Conservation (phyloP, 192 early-diverging fungal genomes). For the Coemansia sp. region DNA sequence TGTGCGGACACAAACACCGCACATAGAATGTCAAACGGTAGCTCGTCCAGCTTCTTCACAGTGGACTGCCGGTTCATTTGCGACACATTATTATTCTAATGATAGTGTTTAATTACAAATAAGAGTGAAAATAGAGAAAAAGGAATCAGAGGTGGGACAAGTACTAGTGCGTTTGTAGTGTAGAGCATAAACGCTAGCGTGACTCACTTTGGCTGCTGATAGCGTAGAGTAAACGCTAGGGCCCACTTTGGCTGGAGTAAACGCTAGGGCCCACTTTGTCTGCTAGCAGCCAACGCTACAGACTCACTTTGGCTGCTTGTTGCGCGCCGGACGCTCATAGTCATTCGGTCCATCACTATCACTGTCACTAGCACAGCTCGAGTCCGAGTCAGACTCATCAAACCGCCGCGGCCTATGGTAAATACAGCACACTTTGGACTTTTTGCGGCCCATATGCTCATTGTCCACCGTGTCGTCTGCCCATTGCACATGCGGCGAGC, state of each 20-base stretch:
- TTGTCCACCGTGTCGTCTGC: slow-evolving; percentile 53
- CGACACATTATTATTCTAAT: background rate
- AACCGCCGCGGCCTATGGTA: slow-evolving; percentile 42
- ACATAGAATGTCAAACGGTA: slow-evolving; percentile 52
- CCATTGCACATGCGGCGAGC: slow-evolving; percentile 41
- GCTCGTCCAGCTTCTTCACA: slow-evolving; percentile 18
- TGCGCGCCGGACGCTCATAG: slow-evolving; percentile 49
- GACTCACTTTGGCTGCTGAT: no score
- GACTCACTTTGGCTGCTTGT: background rate
- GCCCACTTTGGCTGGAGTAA: no score
- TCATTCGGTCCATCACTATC: slow-evolving; percentile 38
- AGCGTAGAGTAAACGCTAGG: no score
- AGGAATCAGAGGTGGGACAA: background rate
- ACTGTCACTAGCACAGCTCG: slow-evolving; percentile 9
- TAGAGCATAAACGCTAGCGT: no score
- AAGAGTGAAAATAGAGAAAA: slow-evolving; percentile 9
- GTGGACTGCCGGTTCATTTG: background rate
- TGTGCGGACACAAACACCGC: slow-evolving; percentile 50
- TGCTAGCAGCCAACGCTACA: background rate
- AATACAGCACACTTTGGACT: slow-evolving; percentile 59
- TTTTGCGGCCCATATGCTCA: slow-evolving; percentile 48
- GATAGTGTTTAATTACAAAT: background rate
- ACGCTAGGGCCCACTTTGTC: background rate
- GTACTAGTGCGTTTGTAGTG: no score
- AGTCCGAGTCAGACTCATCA: slow-evolving; percentile 56